phyloP scores from a whole-genome alignment of 805 yeast genomes.

The Teunomyces kruisii region DNA sequence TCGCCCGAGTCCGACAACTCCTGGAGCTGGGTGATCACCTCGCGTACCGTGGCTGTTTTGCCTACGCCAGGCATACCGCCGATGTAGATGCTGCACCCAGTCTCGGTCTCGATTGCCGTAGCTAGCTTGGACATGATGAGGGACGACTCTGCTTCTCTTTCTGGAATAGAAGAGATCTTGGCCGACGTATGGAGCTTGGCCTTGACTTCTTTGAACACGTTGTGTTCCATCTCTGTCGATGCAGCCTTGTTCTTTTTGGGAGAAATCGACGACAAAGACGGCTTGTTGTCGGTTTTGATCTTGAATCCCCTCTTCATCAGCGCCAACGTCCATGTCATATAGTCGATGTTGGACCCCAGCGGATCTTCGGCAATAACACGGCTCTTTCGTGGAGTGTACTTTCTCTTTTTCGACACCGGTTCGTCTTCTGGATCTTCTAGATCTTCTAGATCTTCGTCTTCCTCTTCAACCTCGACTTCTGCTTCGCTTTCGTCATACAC shows the following conservation, averaged over 20 bases:
- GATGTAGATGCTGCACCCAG: slow-evolving; percentile 84
- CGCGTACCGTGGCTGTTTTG: slow-evolving; percentile 89
- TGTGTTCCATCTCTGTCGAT: slow-evolving; percentile 15
- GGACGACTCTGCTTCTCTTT: slow-evolving; percentile 81
- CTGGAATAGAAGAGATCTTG: slow-evolving; percentile 61
- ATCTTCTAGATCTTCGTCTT: slow-evolving; percentile 21
- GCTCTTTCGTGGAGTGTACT: slow-evolving; percentile 7
- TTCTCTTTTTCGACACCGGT: slow-evolving; percentile 7
- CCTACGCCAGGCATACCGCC: slow-evolving; percentile 99
- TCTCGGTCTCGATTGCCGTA: slow-evolving; percentile 62
- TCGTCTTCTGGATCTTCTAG: slow-evolving; percentile 10
- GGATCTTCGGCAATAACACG: slow-evolving; percentile 13
- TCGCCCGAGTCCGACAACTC: slow-evolving; percentile 26
- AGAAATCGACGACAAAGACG: slow-evolving; percentile 20
- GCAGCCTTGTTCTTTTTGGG: slow-evolving; percentile 10
- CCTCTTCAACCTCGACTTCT: slow-evolving; percentile 15
- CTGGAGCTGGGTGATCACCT: slow-evolving; percentile 71
- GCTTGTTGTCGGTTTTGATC: slow-evolving; percentile 19
- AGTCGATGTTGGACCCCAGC: slow-evolving; percentile 7
- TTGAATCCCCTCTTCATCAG: slow-evolving; percentile 25
- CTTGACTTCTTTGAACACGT: slow-evolving; percentile 37
- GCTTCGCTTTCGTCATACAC: too few species aligned
- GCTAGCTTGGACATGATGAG: slow-evolving; percentile 68
- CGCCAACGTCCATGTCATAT: slow-evolving; percentile 18
- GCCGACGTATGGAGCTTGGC: slow-evolving; percentile 46